Evolutionary conservation across 257 asterid species (phyloP), one percentile per base, ranked within the genome.

Genomic region (Leptodermis oblonga): DNA sequence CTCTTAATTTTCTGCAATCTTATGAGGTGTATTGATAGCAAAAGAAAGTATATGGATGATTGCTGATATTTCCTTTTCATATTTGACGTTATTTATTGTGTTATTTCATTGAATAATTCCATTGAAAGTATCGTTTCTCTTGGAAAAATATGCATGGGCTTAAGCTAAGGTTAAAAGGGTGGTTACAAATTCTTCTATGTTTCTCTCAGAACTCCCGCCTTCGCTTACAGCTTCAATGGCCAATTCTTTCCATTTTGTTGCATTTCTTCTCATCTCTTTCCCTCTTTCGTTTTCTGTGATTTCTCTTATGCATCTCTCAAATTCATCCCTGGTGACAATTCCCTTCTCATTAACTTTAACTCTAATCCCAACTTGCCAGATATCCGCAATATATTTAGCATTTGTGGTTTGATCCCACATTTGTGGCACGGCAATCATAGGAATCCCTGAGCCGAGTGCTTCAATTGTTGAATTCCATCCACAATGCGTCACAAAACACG

Each of bases 401-500:
- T 79, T 77, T 4, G 72, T 79, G 4, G 15, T 36, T 66, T 82
- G 84, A 42, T 82, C 87, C 0, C 54, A 62, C 82, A 79, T 65
- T 67, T 63, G 77, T 0, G 77, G 54, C 84, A 82, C 67, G 20
- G 75, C 79, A 5, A 82, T 61, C 31, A 79, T 59, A 0, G 84
- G 84, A 58, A 79, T 79, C 6, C 82, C 84, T 11, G 15, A 8
- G 65, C 81, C 72, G 77, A 82, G 4, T 0, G 82, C 82, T 31
- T 82, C 87, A 0, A 80, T 65, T 0, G 78, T 74, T 4, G 87
- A 82, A 62, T 77, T 79, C 87, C 87, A 82, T 0, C 87, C 87
- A 52, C 87, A 74, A 11, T 83, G 87, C 4, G 76, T 80, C 74
- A 83, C 10, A 69, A 84, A 80, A 60, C 83, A 79, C 4, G 83